Evolutionary conservation across 2,329 filamentous ascomycete genomes (phyloP).

Genomic region (Penicillium capsulatum): DNA sequence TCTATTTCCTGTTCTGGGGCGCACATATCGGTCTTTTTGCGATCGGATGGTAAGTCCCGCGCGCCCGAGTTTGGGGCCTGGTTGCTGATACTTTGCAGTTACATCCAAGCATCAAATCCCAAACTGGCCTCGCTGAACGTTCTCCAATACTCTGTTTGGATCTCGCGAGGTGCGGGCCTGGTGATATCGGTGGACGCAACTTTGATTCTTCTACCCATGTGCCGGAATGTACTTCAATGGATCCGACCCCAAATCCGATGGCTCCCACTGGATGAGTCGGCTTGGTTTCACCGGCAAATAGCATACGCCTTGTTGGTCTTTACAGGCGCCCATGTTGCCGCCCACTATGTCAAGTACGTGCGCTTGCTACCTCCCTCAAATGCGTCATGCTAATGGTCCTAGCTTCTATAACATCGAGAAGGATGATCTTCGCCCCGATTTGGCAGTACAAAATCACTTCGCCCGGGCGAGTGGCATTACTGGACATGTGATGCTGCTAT

Average conservation of each 20-base stretch:
- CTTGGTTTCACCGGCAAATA: slow-evolving; percentile 94
- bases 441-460: slow-evolving; percentile 89
- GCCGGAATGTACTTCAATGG: slow-evolving; percentile 79
- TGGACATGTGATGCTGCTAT: slow-evolving; percentile 96
- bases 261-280: slow-evolving; percentile 89
- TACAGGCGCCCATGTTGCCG: slow-evolving; percentile 67
- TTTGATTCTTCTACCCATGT: slow-evolving; percentile 90
- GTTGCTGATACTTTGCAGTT: slow-evolving; percentile 54
- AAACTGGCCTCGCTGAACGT: slow-evolving; percentile 73
- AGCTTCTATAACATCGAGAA: slow-evolving; percentile 95
- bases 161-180: slow-evolving; percentile 88
- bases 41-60: slow-evolving; percentile 68
- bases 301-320: slow-evolving; percentile 86
- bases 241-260: slow-evolving; percentile 82
- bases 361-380: background rate
- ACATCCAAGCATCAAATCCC: slow-evolving; percentile 65
- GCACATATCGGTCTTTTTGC: slow-evolving; percentile 76
- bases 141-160: slow-evolving; percentile 86
- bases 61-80: background rate
- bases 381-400: slow-evolving; percentile 25
- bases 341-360: slow-evolving; percentile 89
- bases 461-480: slow-evolving; percentile 84
- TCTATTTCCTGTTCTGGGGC: slow-evolving; percentile 76
- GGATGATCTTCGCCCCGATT: slow-evolving; percentile 71
- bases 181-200: slow-evolving; percentile 78